Evolutionary conservation across 1,139 yeast genomes (phyloP).

Genomic region (Taphrina communis): DNA sequence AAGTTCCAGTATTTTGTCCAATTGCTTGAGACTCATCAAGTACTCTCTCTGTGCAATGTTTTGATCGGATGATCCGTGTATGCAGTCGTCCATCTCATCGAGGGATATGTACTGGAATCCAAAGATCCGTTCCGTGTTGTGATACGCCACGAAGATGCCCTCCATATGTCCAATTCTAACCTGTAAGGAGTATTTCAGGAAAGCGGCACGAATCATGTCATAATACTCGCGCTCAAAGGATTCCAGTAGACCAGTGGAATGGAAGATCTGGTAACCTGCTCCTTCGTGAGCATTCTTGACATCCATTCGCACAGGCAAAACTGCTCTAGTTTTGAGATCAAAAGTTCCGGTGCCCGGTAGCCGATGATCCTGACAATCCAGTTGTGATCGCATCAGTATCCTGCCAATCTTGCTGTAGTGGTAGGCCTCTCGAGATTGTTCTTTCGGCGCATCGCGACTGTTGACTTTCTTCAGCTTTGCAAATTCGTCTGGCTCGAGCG

Average conservation of each 20-base stretch:
- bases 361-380: constrained; percentile 77
- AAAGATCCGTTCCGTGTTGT: constrained; percentile 76
- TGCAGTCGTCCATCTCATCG: constrained; percentile 67
- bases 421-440: constrained; percentile 53
- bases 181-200: constrained; percentile 84
- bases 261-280: constrained; percentile 69
- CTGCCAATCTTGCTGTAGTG: constrained; percentile 74
- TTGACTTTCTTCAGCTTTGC: constrained; percentile 51
- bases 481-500: constrained; percentile 53
- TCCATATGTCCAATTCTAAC: constrained; percentile 97
- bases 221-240: constrained; percentile 78
- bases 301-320: constrained; percentile 82
- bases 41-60: constrained; percentile 76
- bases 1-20: constrained; percentile 61
- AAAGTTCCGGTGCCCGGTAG: constrained; percentile 91
- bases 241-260: constrained; percentile 68
- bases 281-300: constrained; percentile 57
- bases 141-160: constrained; percentile 91
- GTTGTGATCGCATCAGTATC: constrained; percentile 84
- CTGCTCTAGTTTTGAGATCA: constrained; percentile 91
- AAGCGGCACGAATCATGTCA: constrained; percentile 76
- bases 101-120: constrained; percentile 90
- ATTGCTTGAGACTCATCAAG: constrained; percentile 63
- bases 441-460: constrained; percentile 44
- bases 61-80: constrained; percentile 60